A percentile compares a stretch with the other conserved stretches of the same genome.
These are phyloP conservation scores for Argentina anserina DNA, from an alignment of 306 rosid genomes.

Conservation along the genomic window DNA sequence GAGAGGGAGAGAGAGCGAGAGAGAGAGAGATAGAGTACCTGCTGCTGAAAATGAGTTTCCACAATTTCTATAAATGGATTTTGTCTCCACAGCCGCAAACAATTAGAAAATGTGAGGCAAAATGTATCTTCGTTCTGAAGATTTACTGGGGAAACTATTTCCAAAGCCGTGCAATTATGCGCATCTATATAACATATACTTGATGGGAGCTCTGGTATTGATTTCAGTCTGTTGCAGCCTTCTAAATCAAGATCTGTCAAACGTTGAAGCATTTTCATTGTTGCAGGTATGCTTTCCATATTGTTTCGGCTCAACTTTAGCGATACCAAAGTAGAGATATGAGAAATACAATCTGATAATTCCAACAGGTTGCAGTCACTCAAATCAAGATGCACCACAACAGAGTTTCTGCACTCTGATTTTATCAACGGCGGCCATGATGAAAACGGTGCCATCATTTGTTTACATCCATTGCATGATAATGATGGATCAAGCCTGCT, in stretches of 20 bases:
- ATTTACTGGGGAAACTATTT: not conserved
- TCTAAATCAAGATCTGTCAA: not conserved
- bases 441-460: not conserved
- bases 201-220: not conserved
- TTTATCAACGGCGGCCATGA: not conserved
- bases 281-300: not conserved
- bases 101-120: not conserved
- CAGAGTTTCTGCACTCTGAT: not conserved
- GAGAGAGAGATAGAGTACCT: not conserved
- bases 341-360: not conserved
- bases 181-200: not conserved
- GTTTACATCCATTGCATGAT: not conserved
- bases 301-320: not conserved
- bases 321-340: not conserved
- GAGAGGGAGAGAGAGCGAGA: too few relatives aligned
- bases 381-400: not conserved
- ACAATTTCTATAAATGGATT: not conserved
- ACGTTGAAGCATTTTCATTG: not conserved
- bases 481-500: not conserved
- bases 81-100: not conserved
- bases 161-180: not conserved
- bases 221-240: not conserved
- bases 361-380: not conserved
- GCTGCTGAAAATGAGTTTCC: not conserved
- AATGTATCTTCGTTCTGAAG: too few relatives aligned